Evolutionary conservation across 2,329 filamentous ascomycete genomes (phyloP).

Genomic region (Pseudohalonectria lignicola): DNA sequence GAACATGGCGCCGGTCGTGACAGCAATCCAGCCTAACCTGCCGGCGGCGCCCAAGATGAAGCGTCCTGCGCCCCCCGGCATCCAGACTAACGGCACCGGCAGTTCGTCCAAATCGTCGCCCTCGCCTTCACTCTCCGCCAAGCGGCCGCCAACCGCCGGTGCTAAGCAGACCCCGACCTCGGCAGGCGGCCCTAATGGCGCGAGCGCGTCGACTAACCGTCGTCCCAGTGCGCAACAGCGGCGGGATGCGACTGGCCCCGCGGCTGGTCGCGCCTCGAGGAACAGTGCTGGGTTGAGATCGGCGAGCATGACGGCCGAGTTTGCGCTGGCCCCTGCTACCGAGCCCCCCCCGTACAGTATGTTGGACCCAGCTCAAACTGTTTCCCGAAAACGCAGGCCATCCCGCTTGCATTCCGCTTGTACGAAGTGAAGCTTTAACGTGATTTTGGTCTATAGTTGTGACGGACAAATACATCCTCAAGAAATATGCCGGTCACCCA

Average conservation of each 20-base stretch:
- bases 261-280: conserved; percentile 34
- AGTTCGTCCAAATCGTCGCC: conserved; percentile 48
- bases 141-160: conserved; percentile 35
- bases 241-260: conserved; percentile 37
- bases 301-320: conserved; percentile 34
- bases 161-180: conserved; percentile 38
- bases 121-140: conserved; percentile 44
- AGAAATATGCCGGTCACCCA: conserved; percentile 53
- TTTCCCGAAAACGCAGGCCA: too few species aligned
- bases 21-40: conserved; percentile 25
- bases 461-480: conserved; percentile 68
- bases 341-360: conserved; percentile 44
- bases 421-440: too few species aligned
- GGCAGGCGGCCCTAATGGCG: conserved; percentile 26
- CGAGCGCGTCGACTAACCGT: conserved; percentile 22
- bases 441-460: too few species aligned
- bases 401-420: too few species aligned
- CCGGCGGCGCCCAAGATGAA: conserved; percentile 47
- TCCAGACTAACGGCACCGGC: conserved; percentile 51
- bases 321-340: conserved; percentile 19
- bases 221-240: conserved; percentile 33
- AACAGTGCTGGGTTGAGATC: conserved; percentile 39
- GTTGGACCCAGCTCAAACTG: conserved; percentile 8
- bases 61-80: conserved; percentile 52
- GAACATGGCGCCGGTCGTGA: conserved; percentile 42